These are phyloP conservation scores for Inga leiocalycina DNA, from an alignment of 306 rosid genomes.

Conservation along the genomic window DNA sequence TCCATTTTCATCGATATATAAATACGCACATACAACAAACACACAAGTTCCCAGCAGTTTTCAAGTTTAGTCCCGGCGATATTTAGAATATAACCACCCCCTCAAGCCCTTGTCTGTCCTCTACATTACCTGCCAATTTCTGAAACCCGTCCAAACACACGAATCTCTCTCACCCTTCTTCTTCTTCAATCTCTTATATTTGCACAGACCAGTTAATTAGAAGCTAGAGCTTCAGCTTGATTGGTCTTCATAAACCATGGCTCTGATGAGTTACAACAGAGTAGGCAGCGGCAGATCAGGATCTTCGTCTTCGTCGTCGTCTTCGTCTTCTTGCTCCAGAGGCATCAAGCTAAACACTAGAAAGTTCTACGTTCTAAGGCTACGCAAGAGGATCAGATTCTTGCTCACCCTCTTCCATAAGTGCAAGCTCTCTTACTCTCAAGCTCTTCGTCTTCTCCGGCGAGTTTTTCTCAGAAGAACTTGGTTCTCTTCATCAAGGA, in stretches of 20 bases:
- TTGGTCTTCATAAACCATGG: conserved; percentile 32
- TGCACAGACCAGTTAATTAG: not conserved
- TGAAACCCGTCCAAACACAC: conserved; percentile 24
- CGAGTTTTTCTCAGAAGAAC: conserved; percentile 35
- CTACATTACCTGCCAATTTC: conserved; percentile 29
- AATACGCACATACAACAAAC: not conserved
- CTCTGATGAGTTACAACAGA: conserved; percentile 49
- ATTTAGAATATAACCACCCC: conserved; percentile 21
- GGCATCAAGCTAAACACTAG: conserved; percentile 61
- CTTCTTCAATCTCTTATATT: conserved; percentile 28
- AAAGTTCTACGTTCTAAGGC: conserved; percentile 41
- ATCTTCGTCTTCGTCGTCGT: conserved; percentile 34
- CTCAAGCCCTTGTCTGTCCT: conserved; percentile 25
- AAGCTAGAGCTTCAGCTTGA: conserved; percentile 11
- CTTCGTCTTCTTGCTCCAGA: conserved; percentile 15
- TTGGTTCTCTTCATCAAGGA: conserved; percentile 20
- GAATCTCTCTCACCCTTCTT: conserved; percentile 37
- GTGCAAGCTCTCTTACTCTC: conserved; percentile 47
- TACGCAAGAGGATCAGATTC: conserved; percentile 50
- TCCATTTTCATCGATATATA: not conserved
- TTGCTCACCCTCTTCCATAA: conserved; percentile 50
- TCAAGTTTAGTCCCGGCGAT: conserved; percentile 25
- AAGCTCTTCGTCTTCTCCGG: conserved; percentile 42
- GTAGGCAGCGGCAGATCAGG: conserved; percentile 38
- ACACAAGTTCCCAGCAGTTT: conserved; percentile 5